phyloP scores from a whole-genome alignment of 202 grass and related monocot species.

The Hordeum pubiflorum region DNA sequence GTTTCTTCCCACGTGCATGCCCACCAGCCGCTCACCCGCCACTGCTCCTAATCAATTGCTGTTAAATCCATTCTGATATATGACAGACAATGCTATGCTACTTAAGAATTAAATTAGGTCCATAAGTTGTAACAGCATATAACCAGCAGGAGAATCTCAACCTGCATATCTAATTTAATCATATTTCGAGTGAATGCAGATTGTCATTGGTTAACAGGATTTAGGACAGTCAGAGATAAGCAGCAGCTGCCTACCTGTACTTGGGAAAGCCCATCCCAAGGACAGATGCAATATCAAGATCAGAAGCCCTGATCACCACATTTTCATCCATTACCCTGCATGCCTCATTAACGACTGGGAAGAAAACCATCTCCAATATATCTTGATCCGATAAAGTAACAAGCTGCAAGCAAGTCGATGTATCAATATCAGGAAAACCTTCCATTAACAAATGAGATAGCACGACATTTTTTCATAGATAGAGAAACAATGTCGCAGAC shows the following conservation, averaged over 20 bases:
- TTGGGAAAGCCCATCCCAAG: conserved; percentile 98
- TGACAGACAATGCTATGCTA: not conserved
- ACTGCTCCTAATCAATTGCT: not conserved
- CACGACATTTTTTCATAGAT: not conserved
- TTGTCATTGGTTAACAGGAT: not conserved
- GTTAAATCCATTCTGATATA: not conserved
- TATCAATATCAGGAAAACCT: not conserved
- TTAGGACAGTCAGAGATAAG: conserved; percentile 8
- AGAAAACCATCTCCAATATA: conserved; percentile 97
- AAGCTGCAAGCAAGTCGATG: conserved; percentile 48
- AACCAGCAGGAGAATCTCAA: not conserved
- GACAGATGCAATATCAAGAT: conserved; percentile 94
- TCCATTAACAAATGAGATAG: conserved; percentile 9
- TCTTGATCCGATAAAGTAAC: conserved; percentile 77
- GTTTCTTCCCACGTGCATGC: no score
- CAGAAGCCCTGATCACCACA: conserved; percentile 72
- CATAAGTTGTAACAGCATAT: not conserved
- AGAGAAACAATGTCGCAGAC: not conserved
- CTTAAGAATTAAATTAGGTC: not conserved
- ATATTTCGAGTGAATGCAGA: not conserved
- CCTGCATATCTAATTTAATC: not conserved
- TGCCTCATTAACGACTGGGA: conserved; percentile 90
- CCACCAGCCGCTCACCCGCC: no score
- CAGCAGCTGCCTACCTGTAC: conserved; percentile 54
- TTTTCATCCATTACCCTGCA: conserved; percentile 94